Evolutionary conservation across 2,329 filamentous ascomycete species (phyloP).

Genomic region (Colletotrichum musicola): DNA sequence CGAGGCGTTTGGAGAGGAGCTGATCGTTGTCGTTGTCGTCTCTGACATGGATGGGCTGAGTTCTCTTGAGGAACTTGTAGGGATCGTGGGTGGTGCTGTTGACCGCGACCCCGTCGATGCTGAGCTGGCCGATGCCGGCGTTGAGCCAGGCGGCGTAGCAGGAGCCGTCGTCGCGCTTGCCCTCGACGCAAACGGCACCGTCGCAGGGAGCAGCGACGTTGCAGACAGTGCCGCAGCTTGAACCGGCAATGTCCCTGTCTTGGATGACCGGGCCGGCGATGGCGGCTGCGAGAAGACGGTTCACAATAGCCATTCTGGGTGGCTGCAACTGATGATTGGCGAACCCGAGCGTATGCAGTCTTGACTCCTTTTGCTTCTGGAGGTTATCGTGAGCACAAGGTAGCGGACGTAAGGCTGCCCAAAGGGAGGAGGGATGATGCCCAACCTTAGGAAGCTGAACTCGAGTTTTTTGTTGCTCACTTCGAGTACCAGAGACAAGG

Average conservation of each 20-base stretch:
- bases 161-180: slow-evolving; percentile 9
- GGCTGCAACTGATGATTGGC: not conserved
- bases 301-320: slow-evolving; percentile 3
- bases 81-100: not conserved
- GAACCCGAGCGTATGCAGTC: too few species aligned
- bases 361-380: too few species aligned
- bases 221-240: slow-evolving; percentile 13
- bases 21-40: not conserved
- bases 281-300: not conserved
- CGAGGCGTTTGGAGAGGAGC: slow-evolving; percentile 8
- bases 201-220: not conserved
- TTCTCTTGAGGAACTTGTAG: not conserved
- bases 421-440: too few species aligned
- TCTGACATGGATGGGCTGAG: not conserved
- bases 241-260: not conserved
- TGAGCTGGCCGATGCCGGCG: not conserved
- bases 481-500: too few species aligned
- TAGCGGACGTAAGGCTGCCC: too few species aligned
- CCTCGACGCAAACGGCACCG: slow-evolving; percentile 4
- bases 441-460: too few species aligned
- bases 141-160: slow-evolving; percentile 14
- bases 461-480: too few species aligned
- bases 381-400: too few species aligned
- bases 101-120: not conserved
- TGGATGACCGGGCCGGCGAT: not conserved